Conservation (phyloP, 1,139 yeast species). For the Scheffersomyces illinoinensis region DNA sequence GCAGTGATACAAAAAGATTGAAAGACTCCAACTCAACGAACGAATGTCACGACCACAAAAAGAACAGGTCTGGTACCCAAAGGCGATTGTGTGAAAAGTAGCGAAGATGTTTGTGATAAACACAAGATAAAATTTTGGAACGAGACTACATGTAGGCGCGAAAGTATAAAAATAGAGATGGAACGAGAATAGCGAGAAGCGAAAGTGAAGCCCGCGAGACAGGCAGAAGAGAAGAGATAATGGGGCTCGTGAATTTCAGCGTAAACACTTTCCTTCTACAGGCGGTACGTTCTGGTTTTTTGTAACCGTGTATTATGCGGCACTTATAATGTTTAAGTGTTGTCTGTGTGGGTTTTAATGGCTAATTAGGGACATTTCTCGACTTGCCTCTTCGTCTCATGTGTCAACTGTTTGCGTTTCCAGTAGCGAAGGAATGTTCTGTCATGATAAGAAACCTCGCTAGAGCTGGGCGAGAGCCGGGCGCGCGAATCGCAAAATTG, state of each 20-base stretch:
- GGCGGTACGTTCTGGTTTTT: too few species aligned
- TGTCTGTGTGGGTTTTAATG: neutral
- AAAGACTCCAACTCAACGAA: neutral
- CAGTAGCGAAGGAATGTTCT: neutral
- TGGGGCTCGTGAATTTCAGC: neutral
- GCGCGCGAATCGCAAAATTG: neutral
- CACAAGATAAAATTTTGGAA: neutral
- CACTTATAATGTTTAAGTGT: neutral
- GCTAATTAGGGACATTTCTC: neutral
- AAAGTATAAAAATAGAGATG: neutral
- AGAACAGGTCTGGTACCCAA: neutral
- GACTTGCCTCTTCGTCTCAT: neutral
- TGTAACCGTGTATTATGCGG: too few species aligned
- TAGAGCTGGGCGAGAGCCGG: neutral
- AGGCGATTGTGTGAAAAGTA: neutral
- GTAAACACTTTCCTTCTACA: too few species aligned
- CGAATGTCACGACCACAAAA: neutral
- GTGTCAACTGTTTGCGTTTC: neutral
- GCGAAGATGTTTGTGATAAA: neutral
- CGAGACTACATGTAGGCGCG: neutral
- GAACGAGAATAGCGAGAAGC: neutral
- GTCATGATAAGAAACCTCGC: neutral
- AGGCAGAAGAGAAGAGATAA: neutral
- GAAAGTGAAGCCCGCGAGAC: neutral
- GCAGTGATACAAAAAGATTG: neutral